A percentile compares a stretch with the other conserved stretches of the same genome.
phyloP scores from a whole-genome alignment of 108 stramenopile genomes.

The Skeletonema grethae region DNA sequence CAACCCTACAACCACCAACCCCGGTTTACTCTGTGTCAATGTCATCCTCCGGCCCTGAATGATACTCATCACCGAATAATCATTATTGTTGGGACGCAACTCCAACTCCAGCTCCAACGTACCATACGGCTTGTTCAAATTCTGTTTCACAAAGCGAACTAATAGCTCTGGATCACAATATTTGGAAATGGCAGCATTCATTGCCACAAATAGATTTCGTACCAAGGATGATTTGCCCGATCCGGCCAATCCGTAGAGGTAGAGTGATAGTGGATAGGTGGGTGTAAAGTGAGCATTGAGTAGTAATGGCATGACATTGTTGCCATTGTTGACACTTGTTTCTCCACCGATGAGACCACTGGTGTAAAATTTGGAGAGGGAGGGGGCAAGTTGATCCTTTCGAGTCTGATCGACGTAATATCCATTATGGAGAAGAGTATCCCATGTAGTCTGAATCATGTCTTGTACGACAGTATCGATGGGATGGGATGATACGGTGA shows the following conservation, averaged over 20 bases:
- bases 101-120: constrained; percentile 58
- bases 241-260: constrained; percentile 70
- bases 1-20: constrained; percentile 61
- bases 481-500: not conserved
- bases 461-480: constrained; percentile 35
- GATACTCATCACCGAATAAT: constrained; percentile 76
- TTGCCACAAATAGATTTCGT: constrained; percentile 49
- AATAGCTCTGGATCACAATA: constrained; percentile 60
- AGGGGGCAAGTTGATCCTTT: constrained; percentile 31
- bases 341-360: constrained; percentile 36
- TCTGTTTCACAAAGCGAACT: constrained; percentile 78
- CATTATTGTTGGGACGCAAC: constrained; percentile 80
- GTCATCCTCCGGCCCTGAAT: constrained; percentile 72
- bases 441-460: constrained; percentile 61
- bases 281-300: constrained; percentile 70
- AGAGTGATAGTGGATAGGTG: constrained; percentile 56
- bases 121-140: constrained; percentile 64
- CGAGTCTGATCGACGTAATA: constrained; percentile 50
- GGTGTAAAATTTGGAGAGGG: constrained; percentile 42
- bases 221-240: constrained; percentile 68
- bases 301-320: constrained; percentile 31
- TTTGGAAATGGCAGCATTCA: constrained; percentile 50
- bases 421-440: constrained; percentile 43
- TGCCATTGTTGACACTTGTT: constrained; percentile 16
- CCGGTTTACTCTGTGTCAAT: constrained; percentile 69